Conservation (phyloP, 2,329 filamentous ascomycete species). For the Diaporthe sp. region DNA sequence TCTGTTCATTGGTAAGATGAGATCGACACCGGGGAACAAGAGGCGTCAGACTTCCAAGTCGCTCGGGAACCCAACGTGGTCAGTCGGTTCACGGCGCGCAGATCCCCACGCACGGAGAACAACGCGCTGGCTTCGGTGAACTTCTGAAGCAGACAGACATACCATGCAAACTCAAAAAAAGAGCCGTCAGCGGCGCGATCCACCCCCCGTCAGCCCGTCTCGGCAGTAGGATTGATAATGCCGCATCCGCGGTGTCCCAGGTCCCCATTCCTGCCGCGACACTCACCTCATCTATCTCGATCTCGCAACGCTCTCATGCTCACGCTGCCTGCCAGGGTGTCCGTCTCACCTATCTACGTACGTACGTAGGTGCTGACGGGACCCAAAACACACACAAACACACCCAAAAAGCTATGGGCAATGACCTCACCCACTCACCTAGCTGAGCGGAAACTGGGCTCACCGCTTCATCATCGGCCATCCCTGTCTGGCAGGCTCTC, state of each 20-base stretch:
- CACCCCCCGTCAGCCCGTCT: conserved; percentile 20
- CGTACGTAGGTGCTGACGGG: neutral
- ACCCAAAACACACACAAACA: neutral
- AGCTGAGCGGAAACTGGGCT: conserved; percentile 8
- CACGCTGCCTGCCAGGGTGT: neutral
- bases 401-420: conserved; percentile 12
- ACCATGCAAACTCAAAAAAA: conserved; percentile 10
- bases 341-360: neutral
- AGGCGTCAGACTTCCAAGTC: neutral
- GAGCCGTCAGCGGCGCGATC: conserved; percentile 7
- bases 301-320: neutral
- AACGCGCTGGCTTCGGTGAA: conserved; percentile 2
- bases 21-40: conserved; percentile 19
- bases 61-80: neutral
- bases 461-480: conserved; percentile 30
- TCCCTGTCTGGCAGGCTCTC: conserved; percentile 19
- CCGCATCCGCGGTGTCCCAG: conserved; percentile 11
- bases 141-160: neutral
- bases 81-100: conserved; percentile 2
- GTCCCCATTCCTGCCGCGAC: neutral
- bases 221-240: conserved; percentile 26
- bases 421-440: conserved; percentile 30
- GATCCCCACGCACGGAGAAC: conserved; percentile 13
- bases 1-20: neutral
- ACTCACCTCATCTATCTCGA: conserved; percentile 10